These are phyloP conservation scores for Penicillium fimorum DNA, from an alignment of 495 filamentous ascomycete species.

Conservation along the genomic window DNA sequence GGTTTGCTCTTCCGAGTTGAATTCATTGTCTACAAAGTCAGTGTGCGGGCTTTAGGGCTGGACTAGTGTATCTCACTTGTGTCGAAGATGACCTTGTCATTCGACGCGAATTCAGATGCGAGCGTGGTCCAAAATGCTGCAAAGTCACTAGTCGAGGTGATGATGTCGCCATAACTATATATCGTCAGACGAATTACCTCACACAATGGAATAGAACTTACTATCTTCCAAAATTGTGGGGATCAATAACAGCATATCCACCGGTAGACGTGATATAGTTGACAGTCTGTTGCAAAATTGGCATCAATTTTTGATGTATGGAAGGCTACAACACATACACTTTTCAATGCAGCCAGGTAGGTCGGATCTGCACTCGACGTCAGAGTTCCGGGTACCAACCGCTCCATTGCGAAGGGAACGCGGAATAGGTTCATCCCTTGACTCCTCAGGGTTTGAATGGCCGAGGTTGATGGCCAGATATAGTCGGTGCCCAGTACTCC, in stretches of 20 bases:
- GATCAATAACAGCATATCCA: conserved; percentile 61
- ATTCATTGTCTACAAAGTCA: conserved; percentile 59
- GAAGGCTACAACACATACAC: conserved; percentile 26
- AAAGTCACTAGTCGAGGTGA: conserved; percentile 58
- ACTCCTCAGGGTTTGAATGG: conserved; percentile 53
- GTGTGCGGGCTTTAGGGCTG: neutral
- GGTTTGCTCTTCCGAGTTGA: conserved; percentile 62
- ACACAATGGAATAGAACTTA: conserved; percentile 9
- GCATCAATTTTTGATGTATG: neutral
- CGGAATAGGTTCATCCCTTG: conserved; percentile 67
- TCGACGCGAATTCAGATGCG: conserved; percentile 54
- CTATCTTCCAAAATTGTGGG: conserved; percentile 63
- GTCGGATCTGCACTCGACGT: conserved; percentile 33
- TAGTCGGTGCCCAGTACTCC: conserved; percentile 55
- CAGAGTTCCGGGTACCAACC: conserved; percentile 52
- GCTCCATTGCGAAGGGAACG: conserved; percentile 65
- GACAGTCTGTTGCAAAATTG: conserved; percentile 43
- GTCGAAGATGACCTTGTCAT: conserved; percentile 59
- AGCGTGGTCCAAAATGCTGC: conserved; percentile 60
- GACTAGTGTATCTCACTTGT: conserved; percentile 24
- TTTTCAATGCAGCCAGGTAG: conserved; percentile 37
- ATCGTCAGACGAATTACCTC: neutral
- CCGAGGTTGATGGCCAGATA: conserved; percentile 54
- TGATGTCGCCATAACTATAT: conserved; percentile 58
- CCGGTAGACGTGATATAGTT: conserved; percentile 57